Evolutionary conservation across 148 eudicot species (phyloP).

Genomic region (Vaccinium corymbosum): DNA sequence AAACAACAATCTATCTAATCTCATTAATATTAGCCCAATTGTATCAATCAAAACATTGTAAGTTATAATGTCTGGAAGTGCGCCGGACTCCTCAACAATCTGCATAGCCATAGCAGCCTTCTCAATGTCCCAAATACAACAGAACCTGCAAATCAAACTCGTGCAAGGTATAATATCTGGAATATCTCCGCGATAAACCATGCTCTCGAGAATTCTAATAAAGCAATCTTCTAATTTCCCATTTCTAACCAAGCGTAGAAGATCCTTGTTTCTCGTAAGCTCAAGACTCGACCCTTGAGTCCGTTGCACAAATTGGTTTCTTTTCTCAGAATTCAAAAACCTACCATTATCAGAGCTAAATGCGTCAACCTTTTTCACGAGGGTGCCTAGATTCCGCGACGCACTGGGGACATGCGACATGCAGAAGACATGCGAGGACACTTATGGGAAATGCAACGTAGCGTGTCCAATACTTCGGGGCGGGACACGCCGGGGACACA

Average conservation of each 20-base stretch:
- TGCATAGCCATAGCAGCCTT: constrained; percentile 61
- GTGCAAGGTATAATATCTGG: constrained; percentile 69
- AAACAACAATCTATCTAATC: too few relatives aligned
- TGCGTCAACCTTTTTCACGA: constrained; percentile 33
- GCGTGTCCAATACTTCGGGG: too few relatives aligned
- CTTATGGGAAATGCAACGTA: too few relatives aligned
- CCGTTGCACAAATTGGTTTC: constrained; percentile 10
- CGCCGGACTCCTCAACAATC: constrained; percentile 69
- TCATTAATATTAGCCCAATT: too few relatives aligned
- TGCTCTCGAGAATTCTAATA: constrained; percentile 43
- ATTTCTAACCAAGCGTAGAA: constrained; percentile 47
- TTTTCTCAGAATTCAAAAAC: constrained; percentile 28
- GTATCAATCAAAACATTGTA: constrained; percentile 67
- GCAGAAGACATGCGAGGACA: too few relatives aligned
- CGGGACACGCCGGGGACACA: too few relatives aligned
- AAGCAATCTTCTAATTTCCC: constrained; percentile 61
- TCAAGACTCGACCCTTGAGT: constrained; percentile 28
- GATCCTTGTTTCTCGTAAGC: constrained; percentile 46
- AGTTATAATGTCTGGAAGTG: constrained; percentile 66
- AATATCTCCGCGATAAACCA: constrained; percentile 61
- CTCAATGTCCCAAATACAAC: constrained; percentile 47
- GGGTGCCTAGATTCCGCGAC: too few relatives aligned
- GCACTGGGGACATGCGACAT: too few relatives aligned
- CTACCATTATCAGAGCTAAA: constrained; percentile 36
- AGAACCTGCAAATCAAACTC: constrained; percentile 64